phyloP scores from a whole-genome alignment of 371 early-diverging fungal species.

The Mucor mucedo region DNA sequence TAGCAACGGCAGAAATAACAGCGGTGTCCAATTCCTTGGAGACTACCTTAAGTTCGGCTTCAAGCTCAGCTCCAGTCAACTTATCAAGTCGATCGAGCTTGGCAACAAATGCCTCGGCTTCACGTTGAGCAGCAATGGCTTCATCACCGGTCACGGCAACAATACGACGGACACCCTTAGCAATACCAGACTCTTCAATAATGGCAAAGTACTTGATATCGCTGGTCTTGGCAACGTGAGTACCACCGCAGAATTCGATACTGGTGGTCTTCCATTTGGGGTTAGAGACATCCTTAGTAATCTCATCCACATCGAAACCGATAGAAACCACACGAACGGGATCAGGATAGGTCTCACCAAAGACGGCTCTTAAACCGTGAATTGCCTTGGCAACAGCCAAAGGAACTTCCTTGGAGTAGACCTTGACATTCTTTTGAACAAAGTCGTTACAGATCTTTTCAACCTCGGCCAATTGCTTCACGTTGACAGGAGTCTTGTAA shows the following conservation, averaged over 20 bases:
- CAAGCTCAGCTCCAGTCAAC: conserved; percentile 70
- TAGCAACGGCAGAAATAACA: conserved; percentile 81
- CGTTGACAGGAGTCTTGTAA: conserved; percentile 76
- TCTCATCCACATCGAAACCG: conserved; percentile 87
- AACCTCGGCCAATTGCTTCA: conserved; percentile 81
- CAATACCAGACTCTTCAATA: conserved; percentile 93
- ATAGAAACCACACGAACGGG: conserved; percentile 95
- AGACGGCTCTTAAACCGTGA: conserved; percentile 92
- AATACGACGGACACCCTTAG: conserved; percentile 98
- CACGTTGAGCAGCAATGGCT: conserved; percentile 73
- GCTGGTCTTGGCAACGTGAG: conserved; percentile 93
- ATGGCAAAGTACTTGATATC: conserved; percentile 93
- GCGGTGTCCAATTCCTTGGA: conserved; percentile 83
- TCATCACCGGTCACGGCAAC: conserved; percentile 96
- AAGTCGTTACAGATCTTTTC: conserved; percentile 86
- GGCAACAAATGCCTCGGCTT: conserved; percentile 68
- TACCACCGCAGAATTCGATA: conserved; percentile 99
- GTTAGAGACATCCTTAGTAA: conserved; percentile 83
- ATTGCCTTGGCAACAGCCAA: conserved; percentile 83
- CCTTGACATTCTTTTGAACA: conserved; percentile 75
- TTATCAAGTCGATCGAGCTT: conserved; percentile 64
- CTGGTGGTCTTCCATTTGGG: conserved; percentile 81
- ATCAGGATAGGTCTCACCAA: conserved; percentile 97
- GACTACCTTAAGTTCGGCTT: conserved; percentile 79
- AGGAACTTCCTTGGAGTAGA: conserved; percentile 89